Evolutionary conservation across 106 monocot genomes (phyloP).

Genomic region (Allium cepa): DNA sequence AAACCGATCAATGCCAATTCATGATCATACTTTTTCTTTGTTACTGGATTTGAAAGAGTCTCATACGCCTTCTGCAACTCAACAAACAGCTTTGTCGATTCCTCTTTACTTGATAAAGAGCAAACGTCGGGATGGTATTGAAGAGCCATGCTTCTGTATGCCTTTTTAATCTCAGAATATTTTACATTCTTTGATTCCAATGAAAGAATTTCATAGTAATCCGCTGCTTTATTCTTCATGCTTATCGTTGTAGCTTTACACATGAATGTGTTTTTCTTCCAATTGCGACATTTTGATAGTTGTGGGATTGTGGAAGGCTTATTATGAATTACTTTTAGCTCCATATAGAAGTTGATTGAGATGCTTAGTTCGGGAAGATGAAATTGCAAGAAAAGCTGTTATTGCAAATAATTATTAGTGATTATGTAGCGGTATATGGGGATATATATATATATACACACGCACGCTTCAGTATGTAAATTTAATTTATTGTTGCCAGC

Average conservation of each 20-base stretch:
- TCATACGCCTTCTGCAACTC: constrained; percentile 24
- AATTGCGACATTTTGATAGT: no score
- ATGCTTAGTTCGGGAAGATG: no score
- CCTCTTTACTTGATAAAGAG: constrained; percentile 5
- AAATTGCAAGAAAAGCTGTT: no score
- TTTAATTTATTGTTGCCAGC: no score
- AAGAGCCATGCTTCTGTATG: constrained; percentile 13
- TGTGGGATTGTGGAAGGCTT: no score
- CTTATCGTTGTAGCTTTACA: constrained; percentile 9
- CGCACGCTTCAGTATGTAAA: no score
- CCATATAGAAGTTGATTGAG: no score
- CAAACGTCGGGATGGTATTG: constrained; percentile 14
- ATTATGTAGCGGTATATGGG: no score
- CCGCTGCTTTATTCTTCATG: not conserved
- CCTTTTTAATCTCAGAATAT: constrained; percentile 12
- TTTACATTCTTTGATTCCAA: constrained; percentile 8
- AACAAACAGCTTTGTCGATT: constrained; percentile 18
- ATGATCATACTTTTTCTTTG: constrained; percentile 6
- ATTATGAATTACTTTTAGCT: no score
- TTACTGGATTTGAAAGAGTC: constrained; percentile 18
- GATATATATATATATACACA: no score
- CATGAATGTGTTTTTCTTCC: no score
- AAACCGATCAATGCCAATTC: not conserved
- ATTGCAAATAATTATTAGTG: no score
- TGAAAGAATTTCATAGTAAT: constrained; percentile 11